Percentiles rank a stretch among this genome's conserved stretches.
phyloP scores from a whole-genome alignment of 352 stramenopile species.

The Pythium pyrilobum region DNA sequence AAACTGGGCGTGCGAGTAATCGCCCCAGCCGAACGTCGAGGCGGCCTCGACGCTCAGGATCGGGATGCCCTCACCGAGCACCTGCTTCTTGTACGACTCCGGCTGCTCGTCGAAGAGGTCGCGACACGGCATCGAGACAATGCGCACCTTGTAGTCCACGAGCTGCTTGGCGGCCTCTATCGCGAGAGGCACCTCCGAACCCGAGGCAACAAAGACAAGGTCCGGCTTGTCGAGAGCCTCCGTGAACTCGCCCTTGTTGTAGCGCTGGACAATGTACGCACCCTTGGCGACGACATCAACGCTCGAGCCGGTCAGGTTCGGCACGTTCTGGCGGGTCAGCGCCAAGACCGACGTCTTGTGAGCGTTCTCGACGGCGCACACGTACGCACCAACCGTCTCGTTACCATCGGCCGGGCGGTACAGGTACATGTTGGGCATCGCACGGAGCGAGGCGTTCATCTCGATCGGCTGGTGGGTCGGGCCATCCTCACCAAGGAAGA shows the following conservation, averaged over 20 bases:
- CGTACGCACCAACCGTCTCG: constrained; percentile 96
- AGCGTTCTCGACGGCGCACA: constrained; percentile 76
- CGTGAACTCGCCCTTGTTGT: constrained; percentile 76
- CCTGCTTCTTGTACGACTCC: constrained; percentile 92
- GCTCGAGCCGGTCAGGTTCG: constrained; percentile 87
- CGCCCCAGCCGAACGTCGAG: constrained; percentile 92
- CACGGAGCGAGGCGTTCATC: constrained; percentile 94
- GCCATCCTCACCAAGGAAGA: constrained; percentile 98
- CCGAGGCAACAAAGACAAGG: constrained; percentile 92
- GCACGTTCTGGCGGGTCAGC: constrained; percentile 89
- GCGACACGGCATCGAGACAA: constrained; percentile 97
- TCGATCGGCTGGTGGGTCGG: constrained; percentile 99
- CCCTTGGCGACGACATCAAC: constrained; percentile 90
- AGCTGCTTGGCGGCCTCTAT: constrained; percentile 94
- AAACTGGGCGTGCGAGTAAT: constrained; percentile 94
- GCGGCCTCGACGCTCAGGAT: constrained; percentile 96
- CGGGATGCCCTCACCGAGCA: constrained; percentile 94
- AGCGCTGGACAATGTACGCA: constrained; percentile 77
- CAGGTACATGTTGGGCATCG: constrained; percentile 98
- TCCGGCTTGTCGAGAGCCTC: constrained; percentile 73
- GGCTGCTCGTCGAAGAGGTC: constrained; percentile 97
- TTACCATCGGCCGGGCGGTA: constrained; percentile 97
- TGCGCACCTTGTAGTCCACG: constrained; percentile 75
- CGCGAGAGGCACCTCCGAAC: constrained; percentile 94
- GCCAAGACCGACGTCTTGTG: constrained; percentile 93